A percentile compares a stretch with the other conserved stretches of the same genome.
Conservation (phyloP, 495 filamentous ascomycete genomes). For the Tuber umbilicatum region DNA sequence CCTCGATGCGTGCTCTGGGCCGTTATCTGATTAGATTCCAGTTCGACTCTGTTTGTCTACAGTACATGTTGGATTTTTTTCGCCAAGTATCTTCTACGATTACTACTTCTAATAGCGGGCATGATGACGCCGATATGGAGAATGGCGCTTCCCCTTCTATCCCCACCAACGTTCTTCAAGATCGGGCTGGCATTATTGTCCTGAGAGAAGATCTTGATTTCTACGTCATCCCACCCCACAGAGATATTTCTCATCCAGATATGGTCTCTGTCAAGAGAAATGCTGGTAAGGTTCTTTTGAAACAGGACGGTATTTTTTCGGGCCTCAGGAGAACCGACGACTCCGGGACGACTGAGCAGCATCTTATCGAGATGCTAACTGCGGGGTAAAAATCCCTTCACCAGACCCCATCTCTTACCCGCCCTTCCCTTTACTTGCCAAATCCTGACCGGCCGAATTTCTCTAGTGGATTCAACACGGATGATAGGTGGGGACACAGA, state of each 20-base stretch:
- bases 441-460: background rate
- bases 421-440: background rate
- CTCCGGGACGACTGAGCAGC: conserved; percentile 91
- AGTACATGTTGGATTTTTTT: conserved; percentile 99
- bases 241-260: conserved; percentile 75
- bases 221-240: conserved; percentile 85
- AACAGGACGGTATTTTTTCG: conserved; percentile 93
- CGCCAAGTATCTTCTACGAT: conserved; percentile 91
- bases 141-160: conserved; percentile 42
- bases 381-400: conserved; percentile 63
- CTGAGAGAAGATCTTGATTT: conserved; percentile 95
- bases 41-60: conserved; percentile 93
- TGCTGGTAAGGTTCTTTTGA: conserved; percentile 76
- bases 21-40: conserved; percentile 49
- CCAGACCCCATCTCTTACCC: background rate
- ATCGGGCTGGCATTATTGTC: conserved; percentile 94
- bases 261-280: conserved; percentile 96
- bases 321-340: conserved; percentile 92
- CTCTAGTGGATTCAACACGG: conserved; percentile 83
- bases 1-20: conserved; percentile 32
- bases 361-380: conserved; percentile 98
- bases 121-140: conserved; percentile 46
- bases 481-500: conserved; percentile 92
- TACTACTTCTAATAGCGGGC: conserved; percentile 55
- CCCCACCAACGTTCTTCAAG: conserved; percentile 51